Base-by-base conservation (phyloP, 805 yeast species). In the Metschnikowia lachancei region DNA sequence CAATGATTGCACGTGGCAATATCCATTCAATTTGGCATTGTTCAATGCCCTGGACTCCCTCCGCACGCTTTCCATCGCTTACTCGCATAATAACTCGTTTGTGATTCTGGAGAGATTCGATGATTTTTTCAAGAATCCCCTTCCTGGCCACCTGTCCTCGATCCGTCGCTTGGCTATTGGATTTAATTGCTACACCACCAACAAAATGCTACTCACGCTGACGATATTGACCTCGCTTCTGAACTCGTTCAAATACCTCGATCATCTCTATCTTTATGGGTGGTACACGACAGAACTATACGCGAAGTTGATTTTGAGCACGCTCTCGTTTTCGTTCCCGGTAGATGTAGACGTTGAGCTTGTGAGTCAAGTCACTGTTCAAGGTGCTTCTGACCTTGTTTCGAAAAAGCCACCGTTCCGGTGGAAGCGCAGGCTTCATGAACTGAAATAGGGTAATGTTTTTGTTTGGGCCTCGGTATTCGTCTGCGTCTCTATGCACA, bases 1-100 rank as follows among this genome's bases (percentile, higher is more conserved):
- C 4, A 51, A 57, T 12, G 67, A 78, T 50, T 80, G 84, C 58
- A 70, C 75, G 1, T 80, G 84, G 83, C 76, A 75, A 48, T 80
- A 77, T 50, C 84, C 84, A 1, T 79, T 79, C 54, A 65, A 70
- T 16, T 56, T 78, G 11, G 52, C 61, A 3, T 64, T 62, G 39
- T 72, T 72, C 55, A 69, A 70, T 43, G 44, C 44, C 5, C 56
- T 46, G 34, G 53, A 59, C 32, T 45, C 57, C 10, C 51, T 72
- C n/a, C 51, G 43, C 7, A 45, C 36, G 4, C 54, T 72, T 18
- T 41, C 47, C 14, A 49, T 72, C 13, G 45, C 46, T 2, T 70
- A 65, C 51, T 49, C 62, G 11, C 53, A 54, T 22, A 56, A 63
- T 36, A 61, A 66, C 47, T 51, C 71, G 10, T 72, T 72, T 47